Evolutionary conservation across 1,284 basidiomycete genomes (phyloP).

Genomic region (Pseudozyma thailandica): DNA sequence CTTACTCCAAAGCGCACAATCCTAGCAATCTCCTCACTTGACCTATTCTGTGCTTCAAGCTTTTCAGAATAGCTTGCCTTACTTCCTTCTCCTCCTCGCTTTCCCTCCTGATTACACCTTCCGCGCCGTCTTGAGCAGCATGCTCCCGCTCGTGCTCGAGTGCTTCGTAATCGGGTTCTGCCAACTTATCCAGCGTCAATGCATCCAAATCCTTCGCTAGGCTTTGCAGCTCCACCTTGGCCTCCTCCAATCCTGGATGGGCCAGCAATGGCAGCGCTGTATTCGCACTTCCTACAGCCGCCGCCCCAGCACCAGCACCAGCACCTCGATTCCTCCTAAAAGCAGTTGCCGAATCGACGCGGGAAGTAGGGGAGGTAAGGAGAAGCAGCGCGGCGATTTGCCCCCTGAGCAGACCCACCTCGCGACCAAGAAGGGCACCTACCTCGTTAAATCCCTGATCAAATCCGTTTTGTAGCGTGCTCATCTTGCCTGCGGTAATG

Average conservation of each 20-base stretch:
- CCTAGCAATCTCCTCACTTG: constrained; percentile 13
- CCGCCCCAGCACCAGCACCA: too few species aligned
- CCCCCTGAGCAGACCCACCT: constrained; percentile 79
- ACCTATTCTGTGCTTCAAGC: constrained; percentile 13
- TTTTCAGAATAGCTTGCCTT: constrained; percentile 10
- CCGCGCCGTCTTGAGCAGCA: constrained; percentile 4
- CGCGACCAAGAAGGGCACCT: constrained; percentile 79
- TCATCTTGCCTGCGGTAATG: constrained; percentile 84
- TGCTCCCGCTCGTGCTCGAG: constrained; percentile 53
- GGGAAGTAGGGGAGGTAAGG: constrained; percentile 15
- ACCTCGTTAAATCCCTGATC: constrained; percentile 79
- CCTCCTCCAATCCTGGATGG: constrained; percentile 14
- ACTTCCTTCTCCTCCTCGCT: constrained; percentile 8
- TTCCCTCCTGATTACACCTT: constrained; percentile 8
- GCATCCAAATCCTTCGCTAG: constrained; percentile 24
- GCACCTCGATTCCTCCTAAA: too few species aligned
- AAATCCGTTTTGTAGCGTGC: constrained; percentile 81
- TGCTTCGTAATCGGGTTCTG: constrained; percentile 50
- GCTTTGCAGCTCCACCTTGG: constrained; percentile 5
- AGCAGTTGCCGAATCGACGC: neutral
- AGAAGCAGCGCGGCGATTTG: constrained; percentile 74
- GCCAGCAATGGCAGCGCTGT: constrained; percentile 13
- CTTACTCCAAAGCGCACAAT: constrained; percentile 2
- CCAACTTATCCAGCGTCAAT: constrained; percentile 21
- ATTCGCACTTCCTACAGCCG: too few species aligned